A percentile compares a stretch with the other conserved stretches of the same genome.
Conservation (phyloP, 2,329 filamentous ascomycete genomes). For the Paramyrothecium roridum region DNA sequence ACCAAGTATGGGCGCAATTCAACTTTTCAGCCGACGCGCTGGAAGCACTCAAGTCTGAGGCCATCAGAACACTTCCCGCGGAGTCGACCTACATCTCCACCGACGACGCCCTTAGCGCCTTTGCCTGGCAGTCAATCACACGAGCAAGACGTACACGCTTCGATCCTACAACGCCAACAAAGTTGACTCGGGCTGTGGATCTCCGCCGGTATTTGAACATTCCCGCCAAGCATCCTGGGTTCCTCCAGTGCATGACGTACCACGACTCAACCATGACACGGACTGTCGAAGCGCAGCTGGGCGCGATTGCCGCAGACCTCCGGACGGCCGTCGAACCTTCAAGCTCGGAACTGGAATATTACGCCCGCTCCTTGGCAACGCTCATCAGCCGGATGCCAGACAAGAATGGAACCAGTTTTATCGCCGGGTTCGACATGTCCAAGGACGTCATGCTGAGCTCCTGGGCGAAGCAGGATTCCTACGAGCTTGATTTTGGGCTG, state of each 20-base stretch:
- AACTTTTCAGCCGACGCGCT: conserved; percentile 35
- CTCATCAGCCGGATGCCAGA: conserved; percentile 28
- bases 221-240: conserved; percentile 41
- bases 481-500: conserved; percentile 43
- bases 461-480: conserved; percentile 45
- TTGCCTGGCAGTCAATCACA: conserved; percentile 45
- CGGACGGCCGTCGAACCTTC: conserved; percentile 33
- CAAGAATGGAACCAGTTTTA: conserved; percentile 29
- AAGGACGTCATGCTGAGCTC: conserved; percentile 51
- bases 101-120: conserved; percentile 49
- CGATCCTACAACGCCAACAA: conserved; percentile 13
- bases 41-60: conserved; percentile 34
- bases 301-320: conserved; percentile 31
- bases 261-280: conserved; percentile 24
- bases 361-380: conserved; percentile 38
- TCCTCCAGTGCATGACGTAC: conserved; percentile 44
- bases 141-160: conserved; percentile 37
- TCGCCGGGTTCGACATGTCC: conserved; percentile 29
- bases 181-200: conserved; percentile 46
- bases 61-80: conserved; percentile 16
- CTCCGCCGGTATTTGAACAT: conserved; percentile 39
- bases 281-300: conserved; percentile 25
- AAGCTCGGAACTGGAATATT: conserved; percentile 22
- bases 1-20: conserved; percentile 38
- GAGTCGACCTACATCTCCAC: conserved; percentile 40